phyloP scores from a whole-genome alignment of 108 stramenopile species.

The Schizochytrium sp. region DNA sequence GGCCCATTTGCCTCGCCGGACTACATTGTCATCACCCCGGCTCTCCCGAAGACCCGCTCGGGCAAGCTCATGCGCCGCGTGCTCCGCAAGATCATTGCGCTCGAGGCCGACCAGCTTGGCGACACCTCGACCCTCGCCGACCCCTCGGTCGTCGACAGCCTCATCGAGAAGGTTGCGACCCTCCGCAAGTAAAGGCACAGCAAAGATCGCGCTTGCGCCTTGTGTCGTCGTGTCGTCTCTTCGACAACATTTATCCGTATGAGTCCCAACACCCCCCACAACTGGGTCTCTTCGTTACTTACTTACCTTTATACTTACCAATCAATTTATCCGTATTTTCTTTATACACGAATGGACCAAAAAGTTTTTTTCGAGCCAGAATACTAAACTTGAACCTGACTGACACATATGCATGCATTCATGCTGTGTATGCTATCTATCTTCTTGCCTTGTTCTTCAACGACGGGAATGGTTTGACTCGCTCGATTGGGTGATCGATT shows the following conservation, averaged over 20 bases:
- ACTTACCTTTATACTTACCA: too few species aligned
- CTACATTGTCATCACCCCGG: conserved; percentile 59
- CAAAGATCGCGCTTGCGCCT: neutral
- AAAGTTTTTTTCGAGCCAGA: too few species aligned
- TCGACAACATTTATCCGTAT: neutral
- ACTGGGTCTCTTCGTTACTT: neutral
- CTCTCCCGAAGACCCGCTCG: conserved; percentile 75
- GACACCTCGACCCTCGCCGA: conserved; percentile 91
- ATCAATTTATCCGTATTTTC: too few species aligned
- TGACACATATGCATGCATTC: too few species aligned
- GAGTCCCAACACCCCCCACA: too few species aligned
- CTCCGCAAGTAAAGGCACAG: neutral
- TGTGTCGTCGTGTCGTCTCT: neutral
- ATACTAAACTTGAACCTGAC: too few species aligned
- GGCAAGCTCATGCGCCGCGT: conserved; percentile 81
- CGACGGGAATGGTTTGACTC: too few species aligned
- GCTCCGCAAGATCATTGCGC: conserved; percentile 72
- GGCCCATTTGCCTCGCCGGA: conserved; percentile 76
- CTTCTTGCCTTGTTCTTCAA: too few species aligned
- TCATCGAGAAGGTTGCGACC: conserved; percentile 55
- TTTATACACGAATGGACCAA: too few species aligned
- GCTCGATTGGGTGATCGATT: too few species aligned
- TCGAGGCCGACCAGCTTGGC: conserved; percentile 66
- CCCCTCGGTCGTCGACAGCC: conserved; percentile 78
- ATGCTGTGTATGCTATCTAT: too few species aligned